Base-by-base conservation (phyloP, 164 flowering plant species). In the Dillenia suffruticosa region DNA sequence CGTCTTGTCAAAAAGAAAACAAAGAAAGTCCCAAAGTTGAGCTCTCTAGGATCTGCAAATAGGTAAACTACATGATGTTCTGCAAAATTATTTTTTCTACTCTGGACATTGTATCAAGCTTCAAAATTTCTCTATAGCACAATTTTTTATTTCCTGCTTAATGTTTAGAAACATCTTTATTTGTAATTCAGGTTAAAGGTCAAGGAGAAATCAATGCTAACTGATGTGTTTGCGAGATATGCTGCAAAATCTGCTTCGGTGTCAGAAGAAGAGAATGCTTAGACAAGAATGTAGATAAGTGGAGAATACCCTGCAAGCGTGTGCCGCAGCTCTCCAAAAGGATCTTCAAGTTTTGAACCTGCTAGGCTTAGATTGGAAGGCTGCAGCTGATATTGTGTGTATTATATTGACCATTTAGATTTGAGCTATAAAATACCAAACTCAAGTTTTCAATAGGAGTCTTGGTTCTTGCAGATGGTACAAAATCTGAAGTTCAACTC, bases 181-280 rank as follows among this genome's bases (percentile, higher is more conserved):
- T 57, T 56, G 26, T 55, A 43, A n/a, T 79, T 79, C 90, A 89
- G 96, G 77, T 75, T 89, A 62, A 78, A 66, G 73, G 54, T 80
- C 32, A 81, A 75, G 72, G 96, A 89, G 72, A 86, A 86, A 68
- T 80, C 82, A 57, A 49, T 82, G 72, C 76, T 86, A 51, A 75
- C 81, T 8, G 88, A 64, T 3, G 92, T 82, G 11, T 75, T 83
- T 64, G 67, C 90, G 24, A 84, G 81, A 64, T 86, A 89, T 59
- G 87, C 68, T 13, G 49, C 9, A 26, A 68, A 73, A 56, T 63
- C 74, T 56, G 58, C 74, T 49, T 56, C 54, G 7, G 52, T 54
- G 15, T 50, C 77, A 56, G 50, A 50, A 48, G 57, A 67, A 64
- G 61, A 49, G 55, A 49, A 26, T 32, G 40, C 7, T 32, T 32